Base-by-base conservation (phyloP, 768 basidiomycete species). In the Leccinum aurantiacum region DNA sequence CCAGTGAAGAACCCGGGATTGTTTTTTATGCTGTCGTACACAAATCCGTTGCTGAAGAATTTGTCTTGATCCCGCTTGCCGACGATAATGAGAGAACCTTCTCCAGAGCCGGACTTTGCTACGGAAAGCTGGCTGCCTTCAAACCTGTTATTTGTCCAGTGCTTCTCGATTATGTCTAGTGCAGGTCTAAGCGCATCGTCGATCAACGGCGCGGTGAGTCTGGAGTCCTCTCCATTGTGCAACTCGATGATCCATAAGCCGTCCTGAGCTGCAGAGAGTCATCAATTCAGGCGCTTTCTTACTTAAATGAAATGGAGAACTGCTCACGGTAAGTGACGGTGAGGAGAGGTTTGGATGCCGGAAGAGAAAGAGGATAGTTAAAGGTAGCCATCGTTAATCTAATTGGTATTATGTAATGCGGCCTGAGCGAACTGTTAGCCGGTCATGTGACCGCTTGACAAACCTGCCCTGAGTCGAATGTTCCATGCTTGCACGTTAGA, bases 21-120 rank as follows among this genome's bases (percentile, higher is more conserved):
- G 31, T 75, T 71, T 31, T 77, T 69, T 7, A 82, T 75, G 41
- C 77, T 82, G 4, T 77, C 79, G 62, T 83, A 87, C 68, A 89
- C 85, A 61, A 93, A 82, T 1, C 91, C 91, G 64, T 92, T 93
- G 74, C 89, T 91, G 74, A 94, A 94, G 79, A 92, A 94, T 73
- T 93, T 94, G 72, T 93, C 85, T 71, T 94, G 91, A 61, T 81
- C 79, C 62, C 78, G 80, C 60, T 83, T 84, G 4, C 92, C 91
- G 7, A 90, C 86, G 56, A 94, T 87, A 60, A 93, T 86, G 31
- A 94, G 73, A 4, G 89, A 86, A 38, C 90, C 91, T 54, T 79
- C 79, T 31, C 84, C 88, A 7, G 77, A 25, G 19, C 29, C 54
- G 19, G 62, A 57, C 47, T 58, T 56, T 17, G 57, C n/a, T 6